Base-by-base conservation (phyloP, 2,329 filamentous ascomycete species). In the Dactylellina cionopaga region DNA sequence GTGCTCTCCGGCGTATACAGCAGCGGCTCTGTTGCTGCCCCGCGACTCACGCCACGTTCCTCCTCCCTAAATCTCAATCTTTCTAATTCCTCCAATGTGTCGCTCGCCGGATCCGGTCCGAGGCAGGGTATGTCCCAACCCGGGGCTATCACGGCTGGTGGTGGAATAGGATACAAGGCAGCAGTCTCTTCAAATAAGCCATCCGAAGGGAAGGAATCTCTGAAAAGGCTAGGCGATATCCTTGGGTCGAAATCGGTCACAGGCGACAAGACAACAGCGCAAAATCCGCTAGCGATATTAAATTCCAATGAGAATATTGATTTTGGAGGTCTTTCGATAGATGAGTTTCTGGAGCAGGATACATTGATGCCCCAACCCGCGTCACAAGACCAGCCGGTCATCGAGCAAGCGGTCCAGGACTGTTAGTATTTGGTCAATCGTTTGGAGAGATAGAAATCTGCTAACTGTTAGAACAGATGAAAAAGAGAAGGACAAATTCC, bases 401-500 rank as follows among this genome's bases (percentile, higher is more conserved):
- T 81, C 76, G 82, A 81, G 46, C 89, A 91, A 79, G 88, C 87
- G 52, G 81, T 87, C 70, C 87, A 90, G 82, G 89, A 93, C 81
- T 92, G 90, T 92, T 84, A 76, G 88, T 84, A 76, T 75, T 76
- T 74, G 10, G 10, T 19, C 66, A 25, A 63, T 70, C 17, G 15
- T 10, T 11, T 4, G 11, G 37, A 71, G n/a, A 15, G 10, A 55
- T 60, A 77, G 75, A 59, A 75, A 70, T 60, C 17, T 31, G 35
- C 39, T 25, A 27, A 49, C 75, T 89, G 59, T 74, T 54, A 35
- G 35, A 7, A 24, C 9, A 83, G 92, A 92, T 79, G 90, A 95
- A 80, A 86, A 86, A 75, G 92, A 96, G 75, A 91, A 90, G 80
- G 84, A 89, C 77, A 93, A 90, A 78, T 96, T 96, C 77, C 90